Evolutionary conservation across 2,329 filamentous ascomycete species (phyloP).

Genomic region (Alternaria longipes): DNA sequence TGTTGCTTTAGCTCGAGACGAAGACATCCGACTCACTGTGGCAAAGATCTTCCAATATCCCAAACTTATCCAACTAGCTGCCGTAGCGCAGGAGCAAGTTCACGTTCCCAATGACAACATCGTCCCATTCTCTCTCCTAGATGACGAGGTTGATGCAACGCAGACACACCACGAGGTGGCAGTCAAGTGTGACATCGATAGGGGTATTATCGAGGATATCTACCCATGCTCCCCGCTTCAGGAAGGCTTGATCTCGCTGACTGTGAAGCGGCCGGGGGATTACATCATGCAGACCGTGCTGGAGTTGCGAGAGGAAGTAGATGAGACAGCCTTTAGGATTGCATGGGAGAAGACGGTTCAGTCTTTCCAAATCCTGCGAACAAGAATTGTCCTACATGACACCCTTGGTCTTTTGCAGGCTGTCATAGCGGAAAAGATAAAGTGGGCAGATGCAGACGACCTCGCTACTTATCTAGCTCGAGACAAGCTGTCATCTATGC

Average conservation of each 20-base stretch:
- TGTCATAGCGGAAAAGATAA: conserved; percentile 18
- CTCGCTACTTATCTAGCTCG: conserved; percentile 13
- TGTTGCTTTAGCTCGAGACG: background rate
- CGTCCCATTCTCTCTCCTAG: conserved; percentile 1
- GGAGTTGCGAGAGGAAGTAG: background rate
- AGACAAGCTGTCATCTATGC: conserved; percentile 6
- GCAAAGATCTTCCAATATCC: conserved; percentile 5
- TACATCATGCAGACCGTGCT: conserved; percentile 56
- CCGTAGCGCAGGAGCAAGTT: background rate
- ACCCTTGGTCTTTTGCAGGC: conserved; percentile 19
- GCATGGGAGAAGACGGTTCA: conserved; percentile 11
- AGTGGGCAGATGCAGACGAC: conserved; percentile 9
- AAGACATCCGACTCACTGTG: background rate
- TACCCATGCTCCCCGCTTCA: conserved; percentile 66
- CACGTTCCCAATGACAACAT: background rate
- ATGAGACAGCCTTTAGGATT: background rate
- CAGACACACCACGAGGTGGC: background rate
- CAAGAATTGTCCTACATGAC: conserved; percentile 5
- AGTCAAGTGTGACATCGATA: background rate
- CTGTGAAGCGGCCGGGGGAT: conserved; percentile 60
- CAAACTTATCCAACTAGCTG: background rate
- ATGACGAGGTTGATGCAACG: background rate
- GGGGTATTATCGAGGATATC: conserved; percentile 25
- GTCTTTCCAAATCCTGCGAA: conserved; percentile 4
- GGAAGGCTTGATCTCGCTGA: conserved; percentile 64